Base-by-base conservation (phyloP, 192 early-diverging fungal genomes). In the Gigaspora rosea region DNA sequence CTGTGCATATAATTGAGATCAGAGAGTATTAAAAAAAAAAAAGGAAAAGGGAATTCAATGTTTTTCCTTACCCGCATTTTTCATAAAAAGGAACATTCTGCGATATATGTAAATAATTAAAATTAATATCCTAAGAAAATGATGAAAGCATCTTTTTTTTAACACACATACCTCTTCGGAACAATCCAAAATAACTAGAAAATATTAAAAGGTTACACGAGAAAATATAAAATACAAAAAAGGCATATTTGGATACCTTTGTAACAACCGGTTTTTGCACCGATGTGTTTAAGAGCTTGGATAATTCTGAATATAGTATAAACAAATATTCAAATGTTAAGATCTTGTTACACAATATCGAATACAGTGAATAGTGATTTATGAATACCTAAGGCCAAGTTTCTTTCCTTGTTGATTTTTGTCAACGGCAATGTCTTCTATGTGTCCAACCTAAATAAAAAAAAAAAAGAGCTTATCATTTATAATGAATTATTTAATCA, bases 51-150 rank as follows among this genome's bases (percentile, higher is more conserved):
- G 9, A 46, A 22, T 36, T n/a, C 16, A 65, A 5, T 56, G 12
- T 56, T 56, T 18, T 13, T 52, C 15, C 62, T 52, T 76, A 76
- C 74, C 93, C 94, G 78, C 93, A 95, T 82, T 95, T 95, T 76
- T 90, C 85, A 76, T 95, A 95, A 74, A 95, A 95, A 22, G 93
- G 92, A 51, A 95, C 86, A 79, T 95, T 95, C 87, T 94, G 81
- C 22, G 46, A 49, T 27, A 27, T 41, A 46, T 47, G 67, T 10
- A 76, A 67, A 10, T 56, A 56, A 11, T 56, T 56, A 56, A 73
- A 15, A 13, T 18, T 46, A 66, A 15, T 16, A 71, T 27, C 41
- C 7, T 46, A 50, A 72, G 7, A 72, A 8, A 8, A 80, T 22
- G 1, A 51, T 16, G 0, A 67, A 57, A 74, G 41, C 35, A 11